Evolutionary conservation across 352 stramenopile genomes (phyloP), one percentile per base, ranked within the genome.

Genomic region (Globisporangium carolinianum): DNA sequence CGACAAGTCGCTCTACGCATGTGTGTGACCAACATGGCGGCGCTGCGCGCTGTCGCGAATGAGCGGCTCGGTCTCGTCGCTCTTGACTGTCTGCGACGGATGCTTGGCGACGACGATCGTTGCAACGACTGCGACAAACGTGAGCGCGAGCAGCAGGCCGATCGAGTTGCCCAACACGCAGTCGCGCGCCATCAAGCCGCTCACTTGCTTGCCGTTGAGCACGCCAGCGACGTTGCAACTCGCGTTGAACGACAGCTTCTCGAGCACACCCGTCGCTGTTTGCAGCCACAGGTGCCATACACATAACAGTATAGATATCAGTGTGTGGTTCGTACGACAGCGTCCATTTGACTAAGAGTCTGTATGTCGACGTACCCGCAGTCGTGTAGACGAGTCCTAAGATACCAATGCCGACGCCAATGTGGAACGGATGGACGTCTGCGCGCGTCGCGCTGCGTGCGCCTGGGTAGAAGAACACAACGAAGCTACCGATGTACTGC

Each of bases 161-260:
- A 90, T 86, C 39, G 72, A 70, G 60, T 91, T 94, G 32, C 80
- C 85, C 32, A 92, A 53, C 57, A 87, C 66, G 47, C 85, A 95
- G 59, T 92, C 83, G 0, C 62, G 45, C 2, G 85, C 69, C 80
- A 91, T 87, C 65, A 74, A 87, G 2, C 79, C 83, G n/a, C 68
- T 69, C n/a, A 92, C 76, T n/a, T 63, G 53, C 18, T 72, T 43
- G 47, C 80, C 84, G 43, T 94, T 68, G 18, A 91, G 61, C 41
- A 72, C 68, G 6, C 84, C 84, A 41, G 60, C 78, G 36, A 94
- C 66, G 60, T 95, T 94, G 73, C 86, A 95, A 55, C 81, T 92
- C 8, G 61, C 75, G 50, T 93, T 91, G 63, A 95, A 95, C 53
- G 74, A 76, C 46, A 95, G 76, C 60, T 94, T 94, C 67, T 95